phyloP scores from a whole-genome alignment of 345 rosid genomes.

The Bruguiera parviflora region DNA sequence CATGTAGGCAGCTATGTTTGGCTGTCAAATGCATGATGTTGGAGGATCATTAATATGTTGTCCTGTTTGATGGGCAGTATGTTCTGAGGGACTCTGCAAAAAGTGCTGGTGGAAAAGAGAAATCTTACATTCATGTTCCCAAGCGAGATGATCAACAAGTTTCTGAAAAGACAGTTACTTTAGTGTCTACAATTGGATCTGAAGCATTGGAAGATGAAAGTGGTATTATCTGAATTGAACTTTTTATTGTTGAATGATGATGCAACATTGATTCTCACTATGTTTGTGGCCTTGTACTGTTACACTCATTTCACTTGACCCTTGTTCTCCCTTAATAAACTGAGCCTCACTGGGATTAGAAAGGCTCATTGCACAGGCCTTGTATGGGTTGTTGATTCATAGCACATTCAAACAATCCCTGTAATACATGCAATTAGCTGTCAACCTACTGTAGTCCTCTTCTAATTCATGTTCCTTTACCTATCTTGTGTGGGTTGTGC shows the following conservation, averaged over 20 bases:
- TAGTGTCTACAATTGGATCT: conserved; percentile 34
- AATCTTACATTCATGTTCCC: conserved; percentile 38
- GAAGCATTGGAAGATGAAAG: conserved; percentile 43
- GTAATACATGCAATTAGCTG: no score
- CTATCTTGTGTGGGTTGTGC: no score
- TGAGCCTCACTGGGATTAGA: no score
- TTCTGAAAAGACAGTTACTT: conserved; percentile 39
- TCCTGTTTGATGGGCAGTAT: conserved; percentile 44
- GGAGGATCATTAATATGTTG: conserved; percentile 6
- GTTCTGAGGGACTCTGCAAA: conserved; percentile 46
- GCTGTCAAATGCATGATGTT: not conserved
- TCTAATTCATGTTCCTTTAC: no score
- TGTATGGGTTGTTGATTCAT: no score
- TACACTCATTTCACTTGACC: not conserved
- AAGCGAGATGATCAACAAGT: conserved; percentile 44
- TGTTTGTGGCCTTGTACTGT: not conserved
- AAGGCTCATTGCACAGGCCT: no score
- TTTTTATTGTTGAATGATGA: not conserved
- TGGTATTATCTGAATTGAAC: conserved; percentile 31
- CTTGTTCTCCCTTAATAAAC: no score
- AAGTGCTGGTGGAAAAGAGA: conserved; percentile 43
- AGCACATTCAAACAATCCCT: no score
- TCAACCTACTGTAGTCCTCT: no score
- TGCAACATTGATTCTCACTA: not conserved
- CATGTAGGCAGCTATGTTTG: conserved; percentile 1